These are phyloP conservation scores for Meyerozyma guilliermondii DNA, from an alignment of 1,139 yeast genomes.

Conservation along the genomic window DNA sequence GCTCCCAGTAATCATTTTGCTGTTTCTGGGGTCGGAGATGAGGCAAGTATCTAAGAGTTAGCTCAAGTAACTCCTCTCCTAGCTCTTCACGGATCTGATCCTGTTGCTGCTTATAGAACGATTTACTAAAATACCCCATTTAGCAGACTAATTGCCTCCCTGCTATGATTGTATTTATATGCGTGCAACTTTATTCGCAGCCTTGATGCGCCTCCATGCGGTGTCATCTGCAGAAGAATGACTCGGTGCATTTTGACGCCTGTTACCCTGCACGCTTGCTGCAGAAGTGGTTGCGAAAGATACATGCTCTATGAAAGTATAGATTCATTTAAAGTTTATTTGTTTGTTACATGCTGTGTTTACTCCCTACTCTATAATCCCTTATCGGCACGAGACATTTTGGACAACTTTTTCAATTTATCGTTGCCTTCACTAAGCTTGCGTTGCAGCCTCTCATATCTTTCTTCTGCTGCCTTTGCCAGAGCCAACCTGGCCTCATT, in stretches of 20 bases:
- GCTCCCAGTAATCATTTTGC: slow-evolving; percentile 31
- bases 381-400: slow-evolving; percentile 28
- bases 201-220: not conserved
- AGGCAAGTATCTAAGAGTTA: slow-evolving; percentile 27
- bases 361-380: slow-evolving; percentile 15
- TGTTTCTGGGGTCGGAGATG: slow-evolving; percentile 25
- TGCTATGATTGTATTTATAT: not conserved
- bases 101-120: slow-evolving; percentile 27
- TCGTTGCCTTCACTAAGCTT: slow-evolving; percentile 20
- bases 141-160: not conserved
- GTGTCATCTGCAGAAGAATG: not conserved
- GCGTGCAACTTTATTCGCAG: not conserved
- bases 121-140: slow-evolving; percentile 6
- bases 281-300: too few species aligned
- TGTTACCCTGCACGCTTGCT: too few species aligned
- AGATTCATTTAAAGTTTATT: too few species aligned
- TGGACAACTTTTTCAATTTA: slow-evolving; percentile 26
- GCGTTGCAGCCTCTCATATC: slow-evolving; percentile 24
- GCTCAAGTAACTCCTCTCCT: slow-evolving; percentile 25
- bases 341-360: not conserved
- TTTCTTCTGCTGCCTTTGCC: slow-evolving; percentile 33
- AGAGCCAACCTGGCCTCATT: slow-evolving; percentile 22
- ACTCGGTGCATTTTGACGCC: not conserved
- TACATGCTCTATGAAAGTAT: too few species aligned
- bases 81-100: slow-evolving; percentile 20